These are phyloP conservation scores for Zygosaccharomyces sapae DNA, from an alignment of 1,139 yeast genomes.

Conservation along the genomic window DNA sequence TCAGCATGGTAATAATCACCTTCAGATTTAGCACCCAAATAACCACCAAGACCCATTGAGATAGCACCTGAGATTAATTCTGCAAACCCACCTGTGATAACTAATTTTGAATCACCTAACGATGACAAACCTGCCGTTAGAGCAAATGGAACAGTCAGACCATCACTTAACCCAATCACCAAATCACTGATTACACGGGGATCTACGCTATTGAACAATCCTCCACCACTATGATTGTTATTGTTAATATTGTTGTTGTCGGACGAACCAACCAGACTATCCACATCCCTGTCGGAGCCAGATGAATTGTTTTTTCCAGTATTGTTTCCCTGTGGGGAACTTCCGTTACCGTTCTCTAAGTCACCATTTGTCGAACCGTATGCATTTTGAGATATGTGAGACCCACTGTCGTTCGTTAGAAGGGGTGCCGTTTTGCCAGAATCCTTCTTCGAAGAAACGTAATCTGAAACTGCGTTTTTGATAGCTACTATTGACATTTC, in stretches of 20 bases:
- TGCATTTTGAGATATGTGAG: slow-evolving; percentile 5
- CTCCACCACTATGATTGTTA: slow-evolving; percentile 2
- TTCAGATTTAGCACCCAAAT: slow-evolving; percentile 76
- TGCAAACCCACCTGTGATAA: slow-evolving; percentile 82
- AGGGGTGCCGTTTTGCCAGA: slow-evolving; percentile 19
- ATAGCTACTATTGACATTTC: slow-evolving; percentile 38
- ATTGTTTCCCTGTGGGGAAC: background rate
- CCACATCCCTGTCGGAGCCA: slow-evolving; percentile 14
- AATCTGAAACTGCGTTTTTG: slow-evolving; percentile 35
- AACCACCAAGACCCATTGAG: slow-evolving; percentile 84
- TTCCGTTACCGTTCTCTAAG: slow-evolving; percentile 11
- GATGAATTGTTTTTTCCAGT: slow-evolving; percentile 1
- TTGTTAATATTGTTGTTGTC: background rate
- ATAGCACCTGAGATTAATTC: slow-evolving; percentile 80
- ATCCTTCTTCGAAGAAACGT: slow-evolving; percentile 12
- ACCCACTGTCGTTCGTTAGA: slow-evolving; percentile 19
- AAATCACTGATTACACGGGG: slow-evolving; percentile 80
- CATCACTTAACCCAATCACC: slow-evolving; percentile 75
- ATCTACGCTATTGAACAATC: slow-evolving; percentile 39
- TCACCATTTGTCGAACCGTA: slow-evolving; percentile 16
- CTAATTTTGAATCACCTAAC: slow-evolving; percentile 67
- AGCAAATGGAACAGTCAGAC: slow-evolving; percentile 81
- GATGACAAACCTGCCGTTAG: slow-evolving; percentile 78
- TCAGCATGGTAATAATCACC: slow-evolving; percentile 65
- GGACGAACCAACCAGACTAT: slow-evolving; percentile 4